Percentiles rank a stretch among this genome's conserved stretches.
phyloP scores from a whole-genome alignment of 108 stramenopile genomes.

The Fistulifera pelliculosa region DNA sequence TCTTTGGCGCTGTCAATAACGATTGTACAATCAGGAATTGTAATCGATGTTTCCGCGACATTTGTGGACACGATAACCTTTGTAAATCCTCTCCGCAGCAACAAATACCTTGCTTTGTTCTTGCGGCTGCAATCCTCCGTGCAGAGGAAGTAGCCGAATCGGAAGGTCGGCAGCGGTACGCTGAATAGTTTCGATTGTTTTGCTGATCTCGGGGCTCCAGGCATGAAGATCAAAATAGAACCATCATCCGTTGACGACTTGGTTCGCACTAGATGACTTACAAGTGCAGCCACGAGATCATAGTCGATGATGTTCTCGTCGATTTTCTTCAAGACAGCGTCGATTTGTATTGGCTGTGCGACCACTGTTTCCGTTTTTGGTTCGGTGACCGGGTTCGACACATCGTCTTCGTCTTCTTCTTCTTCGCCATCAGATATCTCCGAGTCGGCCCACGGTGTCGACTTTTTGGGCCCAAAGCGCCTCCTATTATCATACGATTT shows the following conservation, averaged over 20 bases:
- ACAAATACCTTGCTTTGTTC: conserved; percentile 85
- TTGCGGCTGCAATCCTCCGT: conserved; percentile 84
- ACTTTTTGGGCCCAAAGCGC: conserved; percentile 2
- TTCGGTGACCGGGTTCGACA: too few relatives aligned
- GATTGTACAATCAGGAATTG: conserved; percentile 89
- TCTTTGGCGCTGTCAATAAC: conserved; percentile 86
- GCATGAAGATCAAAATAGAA: conserved; percentile 86
- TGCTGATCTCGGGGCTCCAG: conserved; percentile 87
- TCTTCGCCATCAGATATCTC: conserved; percentile 41
- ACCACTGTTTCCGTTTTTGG: not conserved
- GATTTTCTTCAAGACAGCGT: conserved; percentile 62
- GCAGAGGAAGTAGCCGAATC: conserved; percentile 69
- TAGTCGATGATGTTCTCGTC: conserved; percentile 61
- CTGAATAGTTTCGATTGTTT: conserved; percentile 38
- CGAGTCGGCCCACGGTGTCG: conserved; percentile 32
- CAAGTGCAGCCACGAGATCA: conserved; percentile 51
- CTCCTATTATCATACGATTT: conserved; percentile 20
- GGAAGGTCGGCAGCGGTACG: conserved; percentile 18
- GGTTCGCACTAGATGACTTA: conserved; percentile 33
- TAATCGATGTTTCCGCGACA: conserved; percentile 92
- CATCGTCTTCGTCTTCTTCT: conserved; percentile 22
- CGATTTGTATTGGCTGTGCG: conserved; percentile 24
- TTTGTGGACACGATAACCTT: conserved; percentile 95
- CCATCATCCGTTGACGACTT: conserved; percentile 43
- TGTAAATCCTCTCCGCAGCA: conserved; percentile 48